phyloP scores from a whole-genome alignment of 441 rosid species.

The Hura crepitans region DNA sequence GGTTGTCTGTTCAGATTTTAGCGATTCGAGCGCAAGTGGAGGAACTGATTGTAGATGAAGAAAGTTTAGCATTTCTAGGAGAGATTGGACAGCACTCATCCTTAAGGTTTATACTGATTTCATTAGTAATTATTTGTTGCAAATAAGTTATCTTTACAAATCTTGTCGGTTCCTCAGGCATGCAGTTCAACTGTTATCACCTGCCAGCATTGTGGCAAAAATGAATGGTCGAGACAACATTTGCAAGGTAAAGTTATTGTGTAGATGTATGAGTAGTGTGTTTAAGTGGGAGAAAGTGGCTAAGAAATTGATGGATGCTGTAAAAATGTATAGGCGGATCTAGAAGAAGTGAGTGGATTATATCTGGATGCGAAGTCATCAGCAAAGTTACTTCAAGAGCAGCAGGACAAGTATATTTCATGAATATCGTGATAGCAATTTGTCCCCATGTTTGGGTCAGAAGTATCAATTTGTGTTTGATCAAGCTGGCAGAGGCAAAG shows the following conservation, averaged over 20 bases:
- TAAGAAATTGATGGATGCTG: not conserved
- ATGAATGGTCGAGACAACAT: constrained; percentile 81
- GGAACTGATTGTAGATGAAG: constrained; percentile 75
- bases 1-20: constrained; percentile 54
- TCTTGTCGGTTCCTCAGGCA: constrained; percentile 47
- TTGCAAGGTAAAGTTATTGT: constrained; percentile 60
- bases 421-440: constrained; percentile 33
- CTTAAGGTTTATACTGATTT: constrained; percentile 44
- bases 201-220: constrained; percentile 83
- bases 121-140: not conserved
- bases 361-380: constrained; percentile 94
- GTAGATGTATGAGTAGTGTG: not conserved
- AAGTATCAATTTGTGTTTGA: not conserved
- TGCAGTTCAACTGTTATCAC: constrained; percentile 84
- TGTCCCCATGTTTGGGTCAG: not conserved
- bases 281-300: not conserved
- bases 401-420: constrained; percentile 77
- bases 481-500: not conserved
- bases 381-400: constrained; percentile 80
- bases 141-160: not conserved
- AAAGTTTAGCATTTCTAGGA: constrained; percentile 76
- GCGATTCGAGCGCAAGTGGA: constrained; percentile 95
- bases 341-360: constrained; percentile 70
- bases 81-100: constrained; percentile 79
- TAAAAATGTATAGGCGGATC: constrained; percentile 54